phyloP scores from a whole-genome alignment of 768 basidiomycete species.

The Leccinum pellstonianum region DNA sequence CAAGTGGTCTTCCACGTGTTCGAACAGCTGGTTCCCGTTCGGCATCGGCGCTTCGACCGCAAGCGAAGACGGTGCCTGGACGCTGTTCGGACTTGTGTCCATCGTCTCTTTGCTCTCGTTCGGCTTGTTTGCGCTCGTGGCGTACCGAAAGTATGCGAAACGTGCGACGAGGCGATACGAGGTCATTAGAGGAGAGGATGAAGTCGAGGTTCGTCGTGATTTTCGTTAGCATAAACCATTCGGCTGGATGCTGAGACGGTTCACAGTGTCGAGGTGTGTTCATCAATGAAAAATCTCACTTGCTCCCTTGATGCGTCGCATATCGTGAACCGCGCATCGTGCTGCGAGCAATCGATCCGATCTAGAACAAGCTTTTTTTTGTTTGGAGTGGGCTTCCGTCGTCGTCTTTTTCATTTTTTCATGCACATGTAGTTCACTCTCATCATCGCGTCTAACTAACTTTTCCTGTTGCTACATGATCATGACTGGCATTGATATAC shows the following conservation, averaged over 20 bases:
- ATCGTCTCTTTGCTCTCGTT: conserved; percentile 14
- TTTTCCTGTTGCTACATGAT: background rate
- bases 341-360: too few relatives aligned
- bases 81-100: background rate
- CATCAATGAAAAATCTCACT: conserved; percentile 26
- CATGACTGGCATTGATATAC: conserved; percentile 9
- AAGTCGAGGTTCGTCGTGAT: conserved; percentile 9
- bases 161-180: conserved; percentile 9
- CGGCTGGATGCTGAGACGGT: background rate
- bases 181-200: conserved; percentile 2
- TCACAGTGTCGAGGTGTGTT: conserved; percentile 5
- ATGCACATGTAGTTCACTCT: background rate
- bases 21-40: conserved; percentile 31
- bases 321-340: background rate
- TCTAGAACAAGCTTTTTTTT: too few relatives aligned
- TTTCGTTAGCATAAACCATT: background rate
- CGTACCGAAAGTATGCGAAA: conserved; percentile 12
- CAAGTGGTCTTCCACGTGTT: conserved; percentile 41
- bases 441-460: background rate
- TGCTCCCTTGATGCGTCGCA: conserved; percentile 20
- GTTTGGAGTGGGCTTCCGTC: background rate
- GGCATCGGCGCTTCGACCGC: background rate
- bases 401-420: background rate
- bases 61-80: background rate
- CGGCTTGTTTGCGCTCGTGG: conserved; percentile 10